Evolutionary conservation across 768 basidiomycete species (phyloP), one percentile per base, ranked within the genome.

Genomic region (Pleurotus tuoliensis): DNA sequence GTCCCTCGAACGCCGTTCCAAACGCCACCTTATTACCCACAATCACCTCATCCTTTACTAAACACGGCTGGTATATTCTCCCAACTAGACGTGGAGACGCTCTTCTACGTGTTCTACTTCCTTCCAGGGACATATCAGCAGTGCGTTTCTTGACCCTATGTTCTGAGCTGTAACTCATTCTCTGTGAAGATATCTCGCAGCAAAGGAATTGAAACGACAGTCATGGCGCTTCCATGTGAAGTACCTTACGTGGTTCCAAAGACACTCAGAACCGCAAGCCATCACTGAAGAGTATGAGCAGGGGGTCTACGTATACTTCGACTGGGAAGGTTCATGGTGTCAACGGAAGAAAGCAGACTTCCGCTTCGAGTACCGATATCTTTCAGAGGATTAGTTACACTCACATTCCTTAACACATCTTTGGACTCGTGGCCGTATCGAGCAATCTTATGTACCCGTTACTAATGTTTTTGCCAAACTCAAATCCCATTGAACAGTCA

Each of bases 251-350:
- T 99, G 97, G 95, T 99, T 99, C 84, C 97, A 98, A 71, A 85
- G 97, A 38, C 93, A 97, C 66, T 94, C 93, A 20, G 95, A 98
- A 66, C 97, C 97, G 7, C 93, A 96, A 66, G 94, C 94, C 1
- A 98, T 99, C 69, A 99, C 97, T 52, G 96, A 98, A 64, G 96
- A 98, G 69, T 99, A 98, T 70, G 97, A 99, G 73, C 95, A 98
- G 75, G 97, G 97, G 12, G 94, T 97, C 12, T 99, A 99, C 71
- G 91, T 97, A 34, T 99, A 99, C 79, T 98, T 98, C 71, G 96
- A 98, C 73, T 98, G 95, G 95, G 95, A 98, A 71, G 93, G 93
- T 49, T 92, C 91, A 61, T 99, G 96, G 97, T 97, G 94, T 70
- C 94, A 96, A 69, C 82, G 96, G 68, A 93, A 94, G 78, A 99